Conservation (phyloP, 176 grass and related monocot species). For the Secale cereale region DNA sequence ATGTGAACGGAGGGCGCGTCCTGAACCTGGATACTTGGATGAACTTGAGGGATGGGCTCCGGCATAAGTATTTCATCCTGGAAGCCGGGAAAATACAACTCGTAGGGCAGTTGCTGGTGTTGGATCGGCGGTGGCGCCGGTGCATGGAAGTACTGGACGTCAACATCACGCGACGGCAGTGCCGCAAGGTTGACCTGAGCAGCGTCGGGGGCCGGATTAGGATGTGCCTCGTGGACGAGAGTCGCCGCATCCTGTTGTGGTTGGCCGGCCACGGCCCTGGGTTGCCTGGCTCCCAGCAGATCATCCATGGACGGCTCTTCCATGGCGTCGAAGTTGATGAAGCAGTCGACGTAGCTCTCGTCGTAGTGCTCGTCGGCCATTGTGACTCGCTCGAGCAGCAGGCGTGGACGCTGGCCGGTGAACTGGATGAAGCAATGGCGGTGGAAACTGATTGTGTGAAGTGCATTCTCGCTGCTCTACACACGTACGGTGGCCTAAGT, state of each 20-base stretch:
- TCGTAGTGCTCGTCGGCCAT: not conserved
- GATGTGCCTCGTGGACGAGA: not conserved
- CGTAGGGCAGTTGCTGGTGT: not conserved
- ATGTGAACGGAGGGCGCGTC: not conserved
- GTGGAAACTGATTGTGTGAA: too few relatives aligned
- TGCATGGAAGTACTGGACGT: not conserved
- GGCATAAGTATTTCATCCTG: not conserved
- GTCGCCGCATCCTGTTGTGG: not conserved
- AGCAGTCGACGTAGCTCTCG: not conserved
- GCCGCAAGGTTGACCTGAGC: too few relatives aligned
- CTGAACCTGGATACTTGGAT: not conserved
- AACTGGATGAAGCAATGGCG: not conserved
- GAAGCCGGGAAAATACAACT: not conserved
- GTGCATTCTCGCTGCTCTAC: too few relatives aligned
- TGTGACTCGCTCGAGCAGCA: not conserved
- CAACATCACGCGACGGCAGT: not conserved
- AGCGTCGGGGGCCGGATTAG: not conserved
- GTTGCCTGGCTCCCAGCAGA: too few relatives aligned
- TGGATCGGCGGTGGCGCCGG: not conserved
- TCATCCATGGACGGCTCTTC: not conserved
- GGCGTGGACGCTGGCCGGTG: not conserved
- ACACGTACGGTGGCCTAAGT: too few relatives aligned
- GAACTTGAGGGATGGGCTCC: not conserved
- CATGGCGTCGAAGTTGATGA: not conserved
- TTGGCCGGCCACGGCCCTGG: not conserved